Evolutionary conservation across 768 basidiomycete species (phyloP).

Genomic region (Cantharellus cinnabarinus): DNA sequence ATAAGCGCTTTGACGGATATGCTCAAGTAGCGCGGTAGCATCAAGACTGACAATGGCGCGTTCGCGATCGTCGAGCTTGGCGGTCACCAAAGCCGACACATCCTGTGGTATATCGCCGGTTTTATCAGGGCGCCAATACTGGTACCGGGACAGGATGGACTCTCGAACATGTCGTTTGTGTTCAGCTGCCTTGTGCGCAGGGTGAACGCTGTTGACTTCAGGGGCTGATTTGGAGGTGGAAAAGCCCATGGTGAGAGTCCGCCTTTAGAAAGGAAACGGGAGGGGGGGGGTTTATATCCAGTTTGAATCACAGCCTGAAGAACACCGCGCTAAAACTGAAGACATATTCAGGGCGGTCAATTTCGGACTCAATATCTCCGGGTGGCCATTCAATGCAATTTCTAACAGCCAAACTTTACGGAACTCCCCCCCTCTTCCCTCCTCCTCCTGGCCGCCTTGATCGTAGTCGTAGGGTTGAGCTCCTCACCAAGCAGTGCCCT

Average conservation of each 20-base stretch:
- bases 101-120: background rate
- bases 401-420: too few species aligned
- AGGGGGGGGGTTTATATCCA: too few species aligned
- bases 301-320: too few species aligned
- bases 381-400: too few species aligned
- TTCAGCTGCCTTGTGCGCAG: background rate
- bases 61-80: constrained; percentile 14
- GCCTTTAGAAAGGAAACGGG: too few species aligned
- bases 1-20: constrained; percentile 15
- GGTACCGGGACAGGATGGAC: background rate
- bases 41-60: constrained; percentile 19
- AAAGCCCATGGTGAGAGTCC: background rate
- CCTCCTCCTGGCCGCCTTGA: too few species aligned
- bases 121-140: background rate
- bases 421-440: too few species aligned
- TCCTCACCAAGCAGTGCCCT: too few species aligned
- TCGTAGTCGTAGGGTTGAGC: too few species aligned
- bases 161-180: background rate
- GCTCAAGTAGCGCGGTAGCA: constrained; percentile 17
- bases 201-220: background rate
- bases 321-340: too few species aligned
- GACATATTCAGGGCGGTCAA: too few species aligned
- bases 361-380: too few species aligned
- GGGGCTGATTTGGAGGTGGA: background rate
- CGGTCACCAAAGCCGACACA: background rate